These are phyloP conservation scores for Physcia stellaris DNA, from an alignment of 495 filamentous ascomycete genomes.

Conservation along the genomic window DNA sequence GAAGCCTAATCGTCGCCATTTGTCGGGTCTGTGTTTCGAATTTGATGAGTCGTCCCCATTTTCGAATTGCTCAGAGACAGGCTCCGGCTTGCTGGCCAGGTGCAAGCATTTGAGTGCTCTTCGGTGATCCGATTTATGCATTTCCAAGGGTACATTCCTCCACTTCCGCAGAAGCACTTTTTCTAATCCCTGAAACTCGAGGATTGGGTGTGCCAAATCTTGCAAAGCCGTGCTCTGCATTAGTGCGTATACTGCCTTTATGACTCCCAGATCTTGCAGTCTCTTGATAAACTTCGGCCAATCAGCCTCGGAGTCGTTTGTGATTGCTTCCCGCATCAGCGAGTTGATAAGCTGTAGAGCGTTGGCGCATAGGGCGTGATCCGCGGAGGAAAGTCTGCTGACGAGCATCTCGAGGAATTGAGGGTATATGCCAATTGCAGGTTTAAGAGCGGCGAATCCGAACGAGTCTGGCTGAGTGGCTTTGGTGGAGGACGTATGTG, in stretches of 20 bases:
- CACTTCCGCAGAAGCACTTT: conserved; percentile 86
- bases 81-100: conserved; percentile 64
- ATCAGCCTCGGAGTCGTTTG: conserved; percentile 60
- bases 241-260: conserved; percentile 76
- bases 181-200: conserved; percentile 88
- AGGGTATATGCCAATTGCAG: conserved; percentile 78
- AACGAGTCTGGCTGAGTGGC: conserved; percentile 41
- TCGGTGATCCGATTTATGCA: conserved; percentile 80
- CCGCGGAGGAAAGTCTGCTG: conserved; percentile 73
- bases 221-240: conserved; percentile 93
- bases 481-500: conserved; percentile 33
- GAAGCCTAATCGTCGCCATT: conserved; percentile 88
- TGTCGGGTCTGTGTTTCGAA: conserved; percentile 70
- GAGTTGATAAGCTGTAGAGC: conserved; percentile 90
- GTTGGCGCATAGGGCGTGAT: conserved; percentile 94
- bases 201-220: conserved; percentile 76
- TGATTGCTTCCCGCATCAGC: conserved; percentile 82
- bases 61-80: conserved; percentile 21
- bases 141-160: conserved; percentile 70
- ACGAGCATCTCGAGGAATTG: conserved; percentile 93
- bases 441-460: conserved; percentile 83
- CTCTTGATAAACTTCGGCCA: conserved; percentile 94
- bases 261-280: conserved; percentile 84
- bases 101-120: conserved; percentile 74
- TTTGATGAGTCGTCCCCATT: conserved; percentile 32